Evolutionary conservation across 2,329 filamentous ascomycete species (phyloP), one percentile per base, ranked within the genome.

Genomic region (Alternaria sp.): DNA sequence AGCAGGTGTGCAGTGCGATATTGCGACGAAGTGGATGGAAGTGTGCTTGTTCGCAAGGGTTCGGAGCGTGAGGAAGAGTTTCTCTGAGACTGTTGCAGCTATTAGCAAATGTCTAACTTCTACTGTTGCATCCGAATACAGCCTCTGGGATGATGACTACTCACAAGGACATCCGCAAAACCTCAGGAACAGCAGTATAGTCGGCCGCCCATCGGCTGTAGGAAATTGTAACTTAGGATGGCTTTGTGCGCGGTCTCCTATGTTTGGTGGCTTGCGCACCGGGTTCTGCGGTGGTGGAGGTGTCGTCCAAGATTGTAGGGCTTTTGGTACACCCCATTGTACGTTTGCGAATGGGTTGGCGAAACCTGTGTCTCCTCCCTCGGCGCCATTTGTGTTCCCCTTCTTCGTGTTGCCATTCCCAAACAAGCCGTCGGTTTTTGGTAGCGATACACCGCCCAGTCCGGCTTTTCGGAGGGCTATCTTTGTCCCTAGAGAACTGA

Each of bases 391-490:
- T 44, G 43, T 20, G 50, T 57, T 59, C 37, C 53, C 68, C 26
- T 78, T 67, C 71, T 79, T 56, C 73, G 73, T 21, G 75, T 63
- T 56, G 76, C 80, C 67, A 37, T 58, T 62, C 41, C 64, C 68
- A 56, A 74, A 74, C n/a, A 66, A 60, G 58, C 61, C 61, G 23
- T 69, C 71, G 28, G 66, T 61, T 55, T 74, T 74, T 59, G 77
- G 63, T 60, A 88, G 78, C 50, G 83, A 77, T 68, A 88, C 80
- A 76, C 81, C 84, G 43, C 85, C 82, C 58, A 89, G 75, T 72
- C 87, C 87, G 55, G 83, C 83, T 73, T 87, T 88, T 67, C 83
- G 86, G 69, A 89, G 81, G 64, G 87, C 87, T 67, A 88, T 78
- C 77, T 89, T 89, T 49, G 87, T 86, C 15, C 84, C 83, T 60